Evolutionary conservation across 164 flowering plant species (phyloP), one percentile per base, ranked within the genome.

Genomic region (Piper longum): DNA sequence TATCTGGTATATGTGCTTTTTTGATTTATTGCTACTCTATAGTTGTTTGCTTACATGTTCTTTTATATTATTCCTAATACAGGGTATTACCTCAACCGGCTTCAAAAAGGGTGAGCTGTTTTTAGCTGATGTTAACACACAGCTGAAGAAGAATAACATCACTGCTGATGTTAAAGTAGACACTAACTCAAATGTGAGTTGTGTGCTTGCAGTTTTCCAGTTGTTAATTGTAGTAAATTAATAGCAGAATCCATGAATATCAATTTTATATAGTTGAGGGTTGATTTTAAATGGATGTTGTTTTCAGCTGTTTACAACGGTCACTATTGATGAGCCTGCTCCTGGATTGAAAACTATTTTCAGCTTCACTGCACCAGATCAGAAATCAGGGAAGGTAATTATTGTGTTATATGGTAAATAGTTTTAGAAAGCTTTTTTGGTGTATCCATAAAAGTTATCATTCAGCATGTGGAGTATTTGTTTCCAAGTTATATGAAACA

Each of bases 131-230:
- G 77, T 95, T n/a, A 80, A 66, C 70, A 80, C 91, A 45, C 87
- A 85, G 77, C 61, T 91, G 72, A 86, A 82, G 77, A 79, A 88
- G 78, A 87, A 88, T 78, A 95, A 95, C 60, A 70, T 87, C 72
- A 95, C 97, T 0, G 86, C 96, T 72, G 95, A 95, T 71, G 65
- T 95, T 26, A 95, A 95, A 87, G 93, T 95, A 43, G 97, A 89
- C 67, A 87, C 96, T 3, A 77, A 73, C 69, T 91, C 96, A 39
- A 89, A 85, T 69, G 99, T 91, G 75, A 77, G 83, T 62, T n/a
- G 41, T 17, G 48, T 14, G 42, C 19, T 60, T 42, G 43, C 16
- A 41, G 14, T 48, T 9, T 48, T 5, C 12, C 36, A 5, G 9
- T 9, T 9, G 52, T 48, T 26, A 56, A 56, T 16, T 56, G 19